A percentile compares a stretch with the other conserved stretches of the same genome.
These are phyloP conservation scores for Pleurotus pulmonarius DNA, from an alignment of 768 basidiomycete genomes.

Conservation along the genomic window DNA sequence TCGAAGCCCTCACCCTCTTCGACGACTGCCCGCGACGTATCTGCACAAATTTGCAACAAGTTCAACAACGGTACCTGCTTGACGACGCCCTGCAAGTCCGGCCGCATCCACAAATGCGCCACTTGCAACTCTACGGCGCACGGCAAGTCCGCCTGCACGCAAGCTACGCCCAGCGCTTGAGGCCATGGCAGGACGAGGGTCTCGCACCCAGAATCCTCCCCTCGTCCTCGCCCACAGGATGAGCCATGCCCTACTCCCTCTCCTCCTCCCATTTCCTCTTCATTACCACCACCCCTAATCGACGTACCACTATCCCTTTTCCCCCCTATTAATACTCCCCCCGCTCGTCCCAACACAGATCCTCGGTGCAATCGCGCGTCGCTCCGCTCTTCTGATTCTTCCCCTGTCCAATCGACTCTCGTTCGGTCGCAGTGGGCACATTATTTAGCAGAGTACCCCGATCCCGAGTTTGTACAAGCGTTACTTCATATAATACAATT, in stretches of 20 bases:
- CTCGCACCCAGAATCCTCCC: not conserved
- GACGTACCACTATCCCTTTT: constrained; percentile 8
- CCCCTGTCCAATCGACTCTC: not conserved
- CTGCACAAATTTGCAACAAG: not conserved
- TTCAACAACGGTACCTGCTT: not conserved
- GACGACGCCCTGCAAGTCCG: not conserved
- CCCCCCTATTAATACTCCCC: constrained; percentile 4
- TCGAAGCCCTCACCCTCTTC: not conserved
- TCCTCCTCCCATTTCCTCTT: too few relatives aligned
- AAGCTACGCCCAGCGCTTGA: not conserved
- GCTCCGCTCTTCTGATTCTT: constrained; percentile 4
- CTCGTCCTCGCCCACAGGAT: not conserved
- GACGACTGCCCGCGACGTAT: not conserved
- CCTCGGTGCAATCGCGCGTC: constrained; percentile 11
- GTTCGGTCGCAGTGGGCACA: constrained; percentile 13
- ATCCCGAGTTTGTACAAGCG: constrained; percentile 20
- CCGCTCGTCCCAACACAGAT: constrained; percentile 13
- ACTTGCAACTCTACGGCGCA: not conserved
- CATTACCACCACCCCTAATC: too few relatives aligned
- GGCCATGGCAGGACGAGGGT: not conserved
- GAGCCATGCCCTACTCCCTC: not conserved
- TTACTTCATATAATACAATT: constrained; percentile 21
- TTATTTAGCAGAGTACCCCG: constrained; percentile 23
- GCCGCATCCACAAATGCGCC: not conserved
- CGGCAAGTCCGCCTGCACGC: not conserved